Evolutionary conservation across 1,284 basidiomycete genomes (phyloP), one percentile per base, ranked within the genome.

Genomic region (Peniophora sp.): DNA sequence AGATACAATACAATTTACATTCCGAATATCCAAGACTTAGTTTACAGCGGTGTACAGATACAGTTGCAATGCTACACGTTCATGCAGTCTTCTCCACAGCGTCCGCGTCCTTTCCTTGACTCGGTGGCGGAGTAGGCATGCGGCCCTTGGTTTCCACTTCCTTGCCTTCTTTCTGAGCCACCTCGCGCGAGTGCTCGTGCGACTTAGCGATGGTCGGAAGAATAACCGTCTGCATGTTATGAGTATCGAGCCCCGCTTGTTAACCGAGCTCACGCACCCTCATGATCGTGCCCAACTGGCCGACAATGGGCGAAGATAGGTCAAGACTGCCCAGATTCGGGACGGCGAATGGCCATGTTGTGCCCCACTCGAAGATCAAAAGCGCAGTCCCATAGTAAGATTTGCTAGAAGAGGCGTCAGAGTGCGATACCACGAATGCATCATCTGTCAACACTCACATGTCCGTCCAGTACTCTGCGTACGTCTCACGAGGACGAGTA

Each of bases 281-380:
- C 44, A 45, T 45, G 23, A 45, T 45, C 3, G 44, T 25, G 23
- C 44, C 44, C n/a, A 45, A 16, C 20, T 45, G 44, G 8, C 19
- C 20, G 20, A 45, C 44, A 22, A 45, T n/a, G 9, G 44, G 44
- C 6, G 11, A 20, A 8, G 44, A 16, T 3, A 24, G 19, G 8
- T 45, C 44, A 22, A 45, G 23, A 8, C 23, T 24, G 19, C 14
- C 20, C 11, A 45, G 44, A 8, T 45, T 16, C 20, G 44, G 44
- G 8, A 45, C 17, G 20, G 23, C 23, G 53, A 61, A 64, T 2
- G 63, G 63, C 63, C 62, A 63, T 10, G 61, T 65, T 2, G 63
- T 65, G 5, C 63, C 63, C 63, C 63, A 65, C 43, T 65, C 63
- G 47, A 65, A 65, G 20, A 65, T 56, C 24, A 65, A 51, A 16